A percentile compares a stretch with the other conserved stretches of the same genome.
Evolutionary conservation across 306 rosid genomes (phyloP).

Genomic region (Styphnolobium japonicum): DNA sequence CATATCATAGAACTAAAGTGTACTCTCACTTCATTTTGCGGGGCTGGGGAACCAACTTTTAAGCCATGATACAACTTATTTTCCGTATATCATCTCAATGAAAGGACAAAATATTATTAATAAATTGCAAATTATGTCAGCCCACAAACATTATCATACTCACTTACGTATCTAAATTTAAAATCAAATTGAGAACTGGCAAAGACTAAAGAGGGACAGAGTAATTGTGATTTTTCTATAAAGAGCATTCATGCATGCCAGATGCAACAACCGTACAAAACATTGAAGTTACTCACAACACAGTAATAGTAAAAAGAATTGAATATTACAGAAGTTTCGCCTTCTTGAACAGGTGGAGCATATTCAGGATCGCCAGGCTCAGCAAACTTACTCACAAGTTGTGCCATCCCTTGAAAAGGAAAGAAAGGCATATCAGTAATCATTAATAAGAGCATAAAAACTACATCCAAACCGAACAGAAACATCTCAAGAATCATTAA

Average conservation of each 20-base stretch:
- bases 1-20: background rate
- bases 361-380: constrained; percentile 92
- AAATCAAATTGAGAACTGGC: constrained; percentile 2
- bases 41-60: background rate
- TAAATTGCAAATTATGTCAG: background rate
- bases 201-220: background rate
- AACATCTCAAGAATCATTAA: background rate
- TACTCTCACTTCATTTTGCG: background rate
- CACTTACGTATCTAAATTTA: background rate
- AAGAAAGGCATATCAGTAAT: background rate
- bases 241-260: background rate
- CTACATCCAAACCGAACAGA: background rate
- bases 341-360: constrained; percentile 63
- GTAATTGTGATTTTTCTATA: background rate
- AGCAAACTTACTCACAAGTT: constrained; percentile 75
- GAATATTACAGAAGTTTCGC: constrained; percentile 77
- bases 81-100: background rate
- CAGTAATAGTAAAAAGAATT: background rate
- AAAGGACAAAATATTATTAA: background rate
- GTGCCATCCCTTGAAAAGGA: constrained; percentile 70
- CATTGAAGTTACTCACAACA: background rate
- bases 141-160: background rate
- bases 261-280: background rate
- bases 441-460: background rate
- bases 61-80: background rate